Evolutionary conservation across 768 basidiomycete genomes (phyloP).

Genomic region (Amanita rubescens): DNA sequence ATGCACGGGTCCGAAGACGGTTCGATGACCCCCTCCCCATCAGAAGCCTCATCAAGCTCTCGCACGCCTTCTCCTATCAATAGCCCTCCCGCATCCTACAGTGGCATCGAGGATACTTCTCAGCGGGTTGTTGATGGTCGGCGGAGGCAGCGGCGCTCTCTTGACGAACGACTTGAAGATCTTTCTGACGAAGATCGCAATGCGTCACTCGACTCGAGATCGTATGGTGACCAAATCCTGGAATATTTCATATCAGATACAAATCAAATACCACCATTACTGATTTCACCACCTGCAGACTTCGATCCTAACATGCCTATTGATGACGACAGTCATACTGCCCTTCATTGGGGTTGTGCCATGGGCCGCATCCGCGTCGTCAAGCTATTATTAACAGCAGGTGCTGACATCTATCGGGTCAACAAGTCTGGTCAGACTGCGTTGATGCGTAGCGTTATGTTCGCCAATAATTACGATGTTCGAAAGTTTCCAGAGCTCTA

Average conservation of each 20-base stretch:
- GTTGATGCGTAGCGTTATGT: slow-evolving; percentile 98
- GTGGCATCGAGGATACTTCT: slow-evolving; percentile 32
- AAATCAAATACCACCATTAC: slow-evolving; percentile 78
- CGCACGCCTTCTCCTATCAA: slow-evolving; percentile 87
- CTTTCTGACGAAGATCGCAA: slow-evolving; percentile 41
- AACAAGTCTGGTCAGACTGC: slow-evolving; percentile 97
- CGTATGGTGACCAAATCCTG: slow-evolving; percentile 93
- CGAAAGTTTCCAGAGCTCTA: slow-evolving; percentile 98
- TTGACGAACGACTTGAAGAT: slow-evolving; percentile 39
- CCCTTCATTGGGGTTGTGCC: slow-evolving; percentile 97
- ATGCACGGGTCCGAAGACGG: slow-evolving; percentile 77
- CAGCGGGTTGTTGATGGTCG: slow-evolving; percentile 26
- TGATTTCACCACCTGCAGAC: slow-evolving; percentile 82
- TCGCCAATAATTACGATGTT: slow-evolving; percentile 98
- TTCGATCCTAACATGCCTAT: slow-evolving; percentile 96
- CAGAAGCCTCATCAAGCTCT: slow-evolving; percentile 81
- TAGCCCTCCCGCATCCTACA: slow-evolving; percentile 43
- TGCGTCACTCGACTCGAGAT: slow-evolving; percentile 45
- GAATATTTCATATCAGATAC: slow-evolving; percentile 99
- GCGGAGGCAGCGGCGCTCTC: slow-evolving; percentile 39
- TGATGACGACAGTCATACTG: slow-evolving; percentile 96
- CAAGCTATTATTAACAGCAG: slow-evolving; percentile 86
- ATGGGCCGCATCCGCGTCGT: slow-evolving; percentile 98
- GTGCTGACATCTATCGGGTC: slow-evolving; percentile 94
- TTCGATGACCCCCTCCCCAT: slow-evolving; percentile 85